Evolutionary conservation across 2,329 filamentous ascomycete genomes (phyloP), one percentile per base, ranked within the genome.

Genomic region (Aspergillus clavatus): DNA sequence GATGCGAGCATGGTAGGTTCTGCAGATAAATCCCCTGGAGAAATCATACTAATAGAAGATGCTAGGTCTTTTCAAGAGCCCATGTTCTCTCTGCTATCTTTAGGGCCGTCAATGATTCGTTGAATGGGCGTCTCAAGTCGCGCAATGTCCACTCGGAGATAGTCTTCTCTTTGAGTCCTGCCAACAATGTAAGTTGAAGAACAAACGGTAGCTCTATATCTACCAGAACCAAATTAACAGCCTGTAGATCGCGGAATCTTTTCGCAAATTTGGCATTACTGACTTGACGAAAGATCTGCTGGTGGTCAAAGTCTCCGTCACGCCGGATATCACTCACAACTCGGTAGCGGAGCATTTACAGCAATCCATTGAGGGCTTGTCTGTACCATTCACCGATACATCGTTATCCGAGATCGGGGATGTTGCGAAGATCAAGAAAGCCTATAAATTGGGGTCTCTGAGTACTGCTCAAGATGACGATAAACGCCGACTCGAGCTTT

Each of bases 61-160:
- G 42, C 8, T 47, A 87, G 84, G 73, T 94, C 46, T 66, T 89
- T 19, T 89, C 87, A 1, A 77, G 83, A 24, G 71, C 76, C 5
- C 89, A 95, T 55, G 72, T 89, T 36, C 76, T 93, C 19, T 81
- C 87, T 1, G 87, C 88, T 19, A 77, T 84, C 22, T 91, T 87
- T 71, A 81, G 84, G 60, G 86, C 89, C n/a, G 73, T 89, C 52
- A 84, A 82, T 47, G 78, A 82, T 54, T 75, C 81, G 48, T 62
- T 80, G 3, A 79, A 79, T 51, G 72, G 73, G 5, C 74, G 78
- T 19, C 72, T 91, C 45, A 87, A 84, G 65, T 93, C 87, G 4
- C 83, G 84, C 36, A 95, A 95, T 57, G 81, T 95, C 4, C 90
- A 95, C 66, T 90, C 87, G 0, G 90, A 96, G 68, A 85, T 89